Evolutionary conservation across 345 rosid genomes (phyloP).

Genomic region (Iberis pinnata): DNA sequence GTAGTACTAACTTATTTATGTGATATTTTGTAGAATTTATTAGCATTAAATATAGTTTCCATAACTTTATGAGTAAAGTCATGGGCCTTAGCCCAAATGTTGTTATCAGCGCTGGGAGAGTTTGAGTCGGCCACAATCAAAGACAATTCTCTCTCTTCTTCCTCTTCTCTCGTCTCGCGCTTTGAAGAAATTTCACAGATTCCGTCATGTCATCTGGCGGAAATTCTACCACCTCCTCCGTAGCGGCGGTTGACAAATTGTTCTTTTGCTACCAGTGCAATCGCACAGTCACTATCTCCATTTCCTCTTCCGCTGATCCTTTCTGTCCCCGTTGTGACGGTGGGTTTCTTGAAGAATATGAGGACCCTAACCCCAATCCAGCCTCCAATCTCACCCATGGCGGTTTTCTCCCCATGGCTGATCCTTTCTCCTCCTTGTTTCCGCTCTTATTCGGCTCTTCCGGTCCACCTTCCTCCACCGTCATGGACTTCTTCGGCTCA

Average conservation of each 20-base stretch:
- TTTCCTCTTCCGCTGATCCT: constrained; percentile 42
- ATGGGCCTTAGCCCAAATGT: not conserved
- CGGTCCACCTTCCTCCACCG: constrained; percentile 20
- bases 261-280: constrained; percentile 61
- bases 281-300: constrained; percentile 43
- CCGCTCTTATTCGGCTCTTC: constrained; percentile 30
- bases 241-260: constrained; percentile 30
- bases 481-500: constrained; percentile 22
- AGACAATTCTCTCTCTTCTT: not conserved
- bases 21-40: too few species aligned
- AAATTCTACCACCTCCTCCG: constrained; percentile 26
- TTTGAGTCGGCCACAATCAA: not conserved
- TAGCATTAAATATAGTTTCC: too few species aligned
- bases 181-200: constrained; percentile 15
- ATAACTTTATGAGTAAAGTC: too few species aligned
- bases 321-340: constrained; percentile 55
- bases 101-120: not conserved
- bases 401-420: constrained; percentile 38
- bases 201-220: constrained; percentile 38
- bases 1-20: too few species aligned
- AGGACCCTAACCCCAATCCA: constrained; percentile 40
- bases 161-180: constrained; percentile 1
- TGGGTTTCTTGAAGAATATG: constrained; percentile 63
- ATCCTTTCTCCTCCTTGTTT: constrained; percentile 31
- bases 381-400: constrained; percentile 23